Evolutionary conservation across 345 rosid genomes (phyloP).

Genomic region (Erucastrum elatum): DNA sequence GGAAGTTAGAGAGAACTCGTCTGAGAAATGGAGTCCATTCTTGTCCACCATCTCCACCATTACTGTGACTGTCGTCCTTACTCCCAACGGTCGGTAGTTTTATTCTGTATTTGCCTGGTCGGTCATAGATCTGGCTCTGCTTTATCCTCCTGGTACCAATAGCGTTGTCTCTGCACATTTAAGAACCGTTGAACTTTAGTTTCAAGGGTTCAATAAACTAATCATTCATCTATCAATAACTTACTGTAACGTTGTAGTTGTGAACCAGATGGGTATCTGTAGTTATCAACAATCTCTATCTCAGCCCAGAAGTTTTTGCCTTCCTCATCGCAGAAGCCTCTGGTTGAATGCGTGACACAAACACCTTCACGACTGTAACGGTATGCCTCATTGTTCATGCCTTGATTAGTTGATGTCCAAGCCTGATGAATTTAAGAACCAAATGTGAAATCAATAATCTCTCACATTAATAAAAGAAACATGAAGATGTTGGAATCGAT

Average conservation of each 20-base stretch:
- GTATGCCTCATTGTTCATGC: conserved; percentile 80
- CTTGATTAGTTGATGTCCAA: conserved; percentile 91
- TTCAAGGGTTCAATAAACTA: conserved; percentile 10
- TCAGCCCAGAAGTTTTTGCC: conserved; percentile 98
- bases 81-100: conserved; percentile 88
- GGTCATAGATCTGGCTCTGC: conserved; percentile 61
- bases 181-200: background rate
- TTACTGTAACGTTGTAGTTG: conserved; percentile 92
- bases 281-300: conserved; percentile 82
- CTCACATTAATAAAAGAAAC: conserved; percentile 40
- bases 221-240: conserved; percentile 33
- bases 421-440: conserved; percentile 61
- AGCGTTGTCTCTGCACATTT: conserved; percentile 69
- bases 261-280: conserved; percentile 85
- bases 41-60: conserved; percentile 97
- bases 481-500: conserved; percentile 20
- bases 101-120: conserved; percentile 73
- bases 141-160: conserved; percentile 87
- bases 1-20: conserved; percentile 94
- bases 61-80: conserved; percentile 90
- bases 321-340: conserved; percentile 98
- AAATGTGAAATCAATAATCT: conserved; percentile 41
- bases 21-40: conserved; percentile 90
- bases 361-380: conserved; percentile 79
- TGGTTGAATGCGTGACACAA: conserved; percentile 74